Evolutionary conservation across 2,329 filamentous ascomycete genomes (phyloP), one percentile per base, ranked within the genome.

Genomic region (Colletotrichum cereale): DNA sequence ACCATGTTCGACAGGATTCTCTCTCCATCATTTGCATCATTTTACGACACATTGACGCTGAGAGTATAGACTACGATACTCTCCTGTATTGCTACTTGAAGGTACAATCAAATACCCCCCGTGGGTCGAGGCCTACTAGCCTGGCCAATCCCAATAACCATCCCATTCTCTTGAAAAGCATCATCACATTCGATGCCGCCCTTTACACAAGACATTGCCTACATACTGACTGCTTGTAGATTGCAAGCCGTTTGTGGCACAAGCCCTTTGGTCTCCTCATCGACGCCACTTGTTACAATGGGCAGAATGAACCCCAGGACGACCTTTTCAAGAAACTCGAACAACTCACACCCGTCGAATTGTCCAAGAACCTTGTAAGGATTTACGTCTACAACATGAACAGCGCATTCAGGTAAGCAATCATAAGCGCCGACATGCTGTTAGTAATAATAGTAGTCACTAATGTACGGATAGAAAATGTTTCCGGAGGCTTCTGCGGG

Each of bases 311-410:
- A 74, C 87, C 90, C 16, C 88, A 88, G 72, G 91, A 93, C 76
- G 88, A 90, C 24, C 80, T 92, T 2, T 90, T 92, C 76, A 88
- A 87, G 64, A 91, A 87, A 75, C 81, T 92, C 11, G 90, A 92
- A 76, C 80, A 87, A 14, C 84, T 93, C 3, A 90, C 88, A 4
- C 90, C 91, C 0, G 84, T 85, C 0, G 91, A 93, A 75, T 79
- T 92, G 55, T 85, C 87, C 2, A 85, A 84, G 62, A 88, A 90
- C 71, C 81, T 92, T 5, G 84, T 87, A 1, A 85, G 90, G 47
- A 85, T 92, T 50, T 93, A 92, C 74, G 85, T 93, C 21, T 92
- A 93, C 80, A 93, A 93, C 77, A 92, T 92, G 90, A 93, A 93
- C 75, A 92, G 88, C 76, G 87, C 89, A 14, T 92, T 91, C 78